These are phyloP conservation scores for Gossypium trilobum DNA, from an alignment of 441 rosid species.

Conservation along the genomic window DNA sequence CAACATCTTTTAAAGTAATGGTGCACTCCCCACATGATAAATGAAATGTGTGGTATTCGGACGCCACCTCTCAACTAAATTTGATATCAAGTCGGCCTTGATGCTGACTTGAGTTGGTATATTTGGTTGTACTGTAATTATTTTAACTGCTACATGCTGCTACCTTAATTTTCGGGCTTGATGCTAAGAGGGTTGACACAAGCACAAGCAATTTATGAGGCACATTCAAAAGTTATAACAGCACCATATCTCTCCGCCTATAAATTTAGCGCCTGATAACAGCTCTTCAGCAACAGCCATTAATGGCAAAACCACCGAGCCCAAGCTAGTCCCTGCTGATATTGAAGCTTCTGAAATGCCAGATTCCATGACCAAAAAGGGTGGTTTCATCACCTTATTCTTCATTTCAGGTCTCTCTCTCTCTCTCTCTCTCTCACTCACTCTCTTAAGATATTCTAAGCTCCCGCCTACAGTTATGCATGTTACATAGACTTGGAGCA, in stretches of 20 bases:
- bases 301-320: conserved; percentile 2
- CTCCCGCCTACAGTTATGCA: no score
- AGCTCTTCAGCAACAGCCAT: background rate
- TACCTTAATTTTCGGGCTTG: background rate
- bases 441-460: background rate
- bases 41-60: no score
- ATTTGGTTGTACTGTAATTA: no score
- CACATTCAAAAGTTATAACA: background rate
- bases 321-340: background rate
- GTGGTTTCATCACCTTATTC: conserved; percentile 12
- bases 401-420: conserved; percentile 1
- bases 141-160: background rate
- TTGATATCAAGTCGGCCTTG: no score
- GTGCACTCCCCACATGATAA: no score
- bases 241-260: background rate
- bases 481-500: no score
- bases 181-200: background rate
- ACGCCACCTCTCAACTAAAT: no score
- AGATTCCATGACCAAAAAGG: conserved; percentile 1
- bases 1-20: no score
- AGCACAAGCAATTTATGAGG: background rate
- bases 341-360: conserved; percentile 7
- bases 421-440: background rate
- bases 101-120: no score
- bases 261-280: background rate